phyloP scores from a whole-genome alignment of 2,329 filamentous ascomycete species.

The Aureobasidium musti region DNA sequence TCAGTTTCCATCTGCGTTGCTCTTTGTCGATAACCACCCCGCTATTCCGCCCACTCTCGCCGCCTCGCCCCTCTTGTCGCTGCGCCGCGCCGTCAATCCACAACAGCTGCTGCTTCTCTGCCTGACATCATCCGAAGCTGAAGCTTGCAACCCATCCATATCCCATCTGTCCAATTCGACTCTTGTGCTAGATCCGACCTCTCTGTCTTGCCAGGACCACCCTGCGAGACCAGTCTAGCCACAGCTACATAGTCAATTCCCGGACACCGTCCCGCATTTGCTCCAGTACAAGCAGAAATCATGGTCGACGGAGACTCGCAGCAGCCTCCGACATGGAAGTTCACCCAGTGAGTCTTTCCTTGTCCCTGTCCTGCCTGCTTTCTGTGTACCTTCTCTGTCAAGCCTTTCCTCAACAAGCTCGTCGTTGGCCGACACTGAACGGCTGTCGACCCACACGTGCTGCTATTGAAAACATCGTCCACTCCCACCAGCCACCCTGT shows the following conservation, averaged over 20 bases:
- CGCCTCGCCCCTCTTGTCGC: background rate
- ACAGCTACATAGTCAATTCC: slow-evolving; percentile 7
- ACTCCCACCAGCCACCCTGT: background rate
- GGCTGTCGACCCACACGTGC: slow-evolving; percentile 13
- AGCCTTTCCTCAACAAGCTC: background rate
- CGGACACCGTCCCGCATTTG: background rate
- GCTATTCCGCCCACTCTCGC: background rate
- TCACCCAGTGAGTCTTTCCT: slow-evolving; percentile 78
- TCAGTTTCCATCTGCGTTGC: background rate
- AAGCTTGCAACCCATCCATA: slow-evolving; percentile 17
- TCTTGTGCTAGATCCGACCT: background rate
- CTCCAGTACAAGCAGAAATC: slow-evolving; percentile 49
- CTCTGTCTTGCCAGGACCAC: background rate
- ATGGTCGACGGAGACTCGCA: slow-evolving; percentile 85
- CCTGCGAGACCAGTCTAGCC: background rate
- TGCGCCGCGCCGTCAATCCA: slow-evolving; percentile 1
- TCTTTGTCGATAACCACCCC: slow-evolving; percentile 3
- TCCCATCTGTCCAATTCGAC: slow-evolving; percentile 6
- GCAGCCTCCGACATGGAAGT: slow-evolving; percentile 98
- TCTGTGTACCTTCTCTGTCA: background rate
- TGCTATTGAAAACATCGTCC: background rate
- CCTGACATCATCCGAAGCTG: slow-evolving; percentile 28
- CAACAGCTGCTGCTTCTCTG: slow-evolving; percentile 17
- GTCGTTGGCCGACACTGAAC: background rate
- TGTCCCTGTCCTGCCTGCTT: background rate